These are phyloP conservation scores for Neurospora sp. DNA, from an alignment of 495 filamentous ascomycete species.

Conservation along the genomic window DNA sequence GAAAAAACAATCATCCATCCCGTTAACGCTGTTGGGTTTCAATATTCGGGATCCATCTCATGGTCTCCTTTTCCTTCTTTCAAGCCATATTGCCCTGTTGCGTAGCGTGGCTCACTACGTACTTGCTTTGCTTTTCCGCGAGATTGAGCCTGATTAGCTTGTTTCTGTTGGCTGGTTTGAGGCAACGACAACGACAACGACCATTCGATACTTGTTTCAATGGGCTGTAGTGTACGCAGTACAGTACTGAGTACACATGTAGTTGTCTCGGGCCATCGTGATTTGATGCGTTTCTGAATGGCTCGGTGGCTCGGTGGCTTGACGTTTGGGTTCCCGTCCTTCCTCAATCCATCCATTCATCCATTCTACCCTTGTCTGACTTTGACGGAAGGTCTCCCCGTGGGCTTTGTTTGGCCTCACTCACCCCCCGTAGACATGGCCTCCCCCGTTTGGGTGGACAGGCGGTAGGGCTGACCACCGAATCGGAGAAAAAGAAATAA, in stretches of 20 bases:
- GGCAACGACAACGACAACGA: not conserved
- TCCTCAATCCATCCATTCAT: not conserved
- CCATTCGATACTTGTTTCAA: not conserved
- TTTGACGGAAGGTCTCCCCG: not conserved
- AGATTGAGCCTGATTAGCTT: not conserved
- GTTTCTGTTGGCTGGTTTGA: not conserved
- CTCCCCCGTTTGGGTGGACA: not conserved
- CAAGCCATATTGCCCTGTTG: not conserved
- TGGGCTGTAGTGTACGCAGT: not conserved
- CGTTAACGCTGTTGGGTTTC: not conserved
- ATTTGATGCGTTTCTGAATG: not conserved
- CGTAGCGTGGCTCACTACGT: not conserved
- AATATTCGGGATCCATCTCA: not conserved
- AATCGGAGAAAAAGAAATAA: not conserved
- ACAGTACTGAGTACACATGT: not conserved
- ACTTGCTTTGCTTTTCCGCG: not conserved
- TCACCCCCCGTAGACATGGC: not conserved
- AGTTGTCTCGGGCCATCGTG: not conserved
- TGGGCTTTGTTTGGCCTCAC: not conserved
- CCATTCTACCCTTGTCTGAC: not conserved
- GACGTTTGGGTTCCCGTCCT: not conserved
- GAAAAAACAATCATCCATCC: not conserved
- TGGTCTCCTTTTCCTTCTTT: not conserved
- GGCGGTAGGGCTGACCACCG: not conserved
- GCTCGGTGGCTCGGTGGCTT: not conserved